A percentile compares a stretch with the other conserved stretches of the same genome.
Evolutionary conservation across 768 basidiomycete genomes (phyloP).

Genomic region (Trametes coccinea): DNA sequence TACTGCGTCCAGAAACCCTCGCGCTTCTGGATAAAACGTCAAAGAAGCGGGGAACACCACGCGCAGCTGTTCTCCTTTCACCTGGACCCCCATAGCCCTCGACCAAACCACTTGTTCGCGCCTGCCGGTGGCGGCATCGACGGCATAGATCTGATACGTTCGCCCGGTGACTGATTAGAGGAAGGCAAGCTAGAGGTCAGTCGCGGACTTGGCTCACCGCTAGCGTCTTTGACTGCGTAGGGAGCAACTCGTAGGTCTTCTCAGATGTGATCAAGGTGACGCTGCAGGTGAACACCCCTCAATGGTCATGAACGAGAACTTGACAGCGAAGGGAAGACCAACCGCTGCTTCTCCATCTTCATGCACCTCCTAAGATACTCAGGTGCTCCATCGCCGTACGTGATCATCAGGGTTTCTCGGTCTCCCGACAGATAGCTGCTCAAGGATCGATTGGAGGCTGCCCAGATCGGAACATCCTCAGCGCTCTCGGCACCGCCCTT

Average conservation of each 20-base stretch:
- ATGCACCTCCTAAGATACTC: neutral
- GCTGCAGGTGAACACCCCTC: neutral
- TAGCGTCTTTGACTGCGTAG: neutral
- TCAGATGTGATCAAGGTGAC: constrained; percentile 2
- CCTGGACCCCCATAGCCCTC: neutral
- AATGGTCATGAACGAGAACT: neutral
- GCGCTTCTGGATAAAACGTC: constrained; percentile 9
- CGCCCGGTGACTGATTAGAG: neutral
- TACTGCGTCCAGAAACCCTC: constrained; percentile 2
- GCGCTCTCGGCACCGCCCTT: neutral
- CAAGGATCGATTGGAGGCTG: neutral
- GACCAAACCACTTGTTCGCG: constrained; percentile 1
- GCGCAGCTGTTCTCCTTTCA: neutral
- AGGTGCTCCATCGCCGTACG: neutral
- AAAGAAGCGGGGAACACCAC: constrained; percentile 5
- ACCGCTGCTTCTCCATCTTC: constrained; percentile 1
- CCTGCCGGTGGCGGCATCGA: neutral
- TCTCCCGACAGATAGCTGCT: neutral
- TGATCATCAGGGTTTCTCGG: neutral
- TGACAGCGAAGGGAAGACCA: neutral
- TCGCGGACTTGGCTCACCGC: neutral
- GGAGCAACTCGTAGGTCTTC: neutral
- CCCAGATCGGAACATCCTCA: no score
- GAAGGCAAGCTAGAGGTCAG: neutral
- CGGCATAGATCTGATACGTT: neutral